A percentile compares a stretch with the other conserved stretches of the same genome.
Conservation (phyloP, 306 rosid genomes). For the Acacia crassicarpa region DNA sequence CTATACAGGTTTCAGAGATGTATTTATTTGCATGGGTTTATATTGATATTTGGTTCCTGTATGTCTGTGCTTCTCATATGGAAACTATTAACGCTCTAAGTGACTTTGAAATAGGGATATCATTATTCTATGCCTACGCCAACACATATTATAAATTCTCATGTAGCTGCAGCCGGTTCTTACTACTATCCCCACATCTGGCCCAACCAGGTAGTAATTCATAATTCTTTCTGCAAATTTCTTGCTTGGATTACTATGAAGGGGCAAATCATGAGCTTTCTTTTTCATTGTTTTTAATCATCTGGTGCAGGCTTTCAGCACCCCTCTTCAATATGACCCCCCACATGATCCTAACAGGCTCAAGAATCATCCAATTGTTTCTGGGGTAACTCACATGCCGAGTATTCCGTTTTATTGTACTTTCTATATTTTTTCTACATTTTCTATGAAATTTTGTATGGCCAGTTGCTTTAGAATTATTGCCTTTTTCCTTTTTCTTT, state of each 20-base stretch:
- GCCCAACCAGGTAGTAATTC: conserved; percentile 43
- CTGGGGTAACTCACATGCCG: conserved; percentile 31
- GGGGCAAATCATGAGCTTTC: conserved; percentile 15
- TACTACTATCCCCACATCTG: conserved; percentile 23
- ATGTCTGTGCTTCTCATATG: not conserved
- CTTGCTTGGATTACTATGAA: conserved; percentile 27
- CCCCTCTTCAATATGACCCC: conserved; percentile 24
- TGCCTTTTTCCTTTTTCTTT: not conserved
- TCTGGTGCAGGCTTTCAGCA: conserved; percentile 25
- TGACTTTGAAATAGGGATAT: conserved; percentile 36
- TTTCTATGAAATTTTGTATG: conserved; percentile 9
- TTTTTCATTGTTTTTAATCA: conserved; percentile 25
- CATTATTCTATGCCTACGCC: conserved; percentile 21
- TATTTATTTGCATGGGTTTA: conserved; percentile 13
- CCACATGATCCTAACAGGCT: conserved; percentile 20
- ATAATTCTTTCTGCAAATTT: not conserved
- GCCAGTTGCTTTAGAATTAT: conserved; percentile 18
- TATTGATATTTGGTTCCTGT: conserved; percentile 8
- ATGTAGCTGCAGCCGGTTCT: conserved; percentile 30
- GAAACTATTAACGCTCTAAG: conserved; percentile 1
- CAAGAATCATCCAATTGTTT: conserved; percentile 12
- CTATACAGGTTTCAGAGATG: conserved; percentile 36
- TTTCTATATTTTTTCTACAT: not conserved
- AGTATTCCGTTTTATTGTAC: not conserved
- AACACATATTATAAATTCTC: conserved; percentile 21